Evolutionary conservation across 768 basidiomycete species (phyloP), one percentile per base, ranked within the genome.

Genomic region (Russula sp.): DNA sequence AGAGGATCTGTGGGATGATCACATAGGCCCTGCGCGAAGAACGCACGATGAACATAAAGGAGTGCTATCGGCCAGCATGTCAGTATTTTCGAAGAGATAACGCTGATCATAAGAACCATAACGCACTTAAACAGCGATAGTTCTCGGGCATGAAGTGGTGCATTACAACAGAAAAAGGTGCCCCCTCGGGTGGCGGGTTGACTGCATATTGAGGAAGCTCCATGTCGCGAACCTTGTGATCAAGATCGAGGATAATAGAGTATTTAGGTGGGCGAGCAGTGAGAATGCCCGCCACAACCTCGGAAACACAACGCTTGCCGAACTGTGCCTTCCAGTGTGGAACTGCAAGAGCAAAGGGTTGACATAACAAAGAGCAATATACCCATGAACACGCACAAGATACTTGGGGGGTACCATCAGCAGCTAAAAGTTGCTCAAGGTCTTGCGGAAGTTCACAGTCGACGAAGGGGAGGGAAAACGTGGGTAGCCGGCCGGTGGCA

Each of bases 101-200:
- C 5, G 11, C 4, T n/a, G 14, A 25, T 45, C 14, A 13, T 8
- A 51, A 59, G 7, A 36, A 54, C 66, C 39, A 38, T 3, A 71
- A 68, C 84, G 68, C 66, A 88, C 88, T 83, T 39, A 85, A 75
- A 67, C 87, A 81, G 1, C 84, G 79, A 70, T 89, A 90, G 68
- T 89, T 88, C 38, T 72, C 76, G 1, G 88, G 85, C 88, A 89
- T 89, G 67, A 81, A 88, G 70, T 85, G 81, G 39, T 80, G 81
- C 88, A 90, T 89, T 7, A 83, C 82, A 69, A 83, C 75, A 9
- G 78, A 75, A 11, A 89, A 74, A 3, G 82, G 81, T 1, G 74
- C 74, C 8, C 81, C 80, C 63, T 78, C 70, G 1, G 81, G 79
- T 0, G 80, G 75, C 0, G 76, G 61, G 3, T 78, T 81, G 54